phyloP scores from a whole-genome alignment of 768 basidiomycete species.

The Hirschioporus abietinus region DNA sequence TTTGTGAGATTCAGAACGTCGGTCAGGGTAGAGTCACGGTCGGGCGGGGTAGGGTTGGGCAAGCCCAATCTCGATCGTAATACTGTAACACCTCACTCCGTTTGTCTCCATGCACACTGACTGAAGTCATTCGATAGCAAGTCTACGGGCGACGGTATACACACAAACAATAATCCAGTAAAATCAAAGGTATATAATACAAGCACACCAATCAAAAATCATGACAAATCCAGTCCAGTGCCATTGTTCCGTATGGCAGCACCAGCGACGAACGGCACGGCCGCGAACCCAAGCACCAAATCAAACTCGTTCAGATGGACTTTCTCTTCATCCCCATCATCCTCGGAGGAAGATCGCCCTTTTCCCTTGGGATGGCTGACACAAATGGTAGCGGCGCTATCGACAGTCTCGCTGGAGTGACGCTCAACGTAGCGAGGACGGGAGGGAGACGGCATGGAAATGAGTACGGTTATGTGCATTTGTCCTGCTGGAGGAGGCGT shows the following conservation, averaged over 20 bases:
- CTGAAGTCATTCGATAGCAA: no score
- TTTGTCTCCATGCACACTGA: no score
- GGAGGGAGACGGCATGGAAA: conserved; percentile 34
- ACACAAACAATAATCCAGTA: not conserved
- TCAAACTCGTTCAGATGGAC: not conserved
- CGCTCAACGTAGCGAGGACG: not conserved
- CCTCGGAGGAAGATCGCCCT: not conserved
- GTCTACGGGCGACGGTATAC: no score
- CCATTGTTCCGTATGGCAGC: not conserved
- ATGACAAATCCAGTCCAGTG: not conserved
- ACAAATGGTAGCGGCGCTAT: not conserved
- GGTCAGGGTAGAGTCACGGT: no score
- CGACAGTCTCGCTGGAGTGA: not conserved
- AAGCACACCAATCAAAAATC: not conserved
- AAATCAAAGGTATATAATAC: not conserved
- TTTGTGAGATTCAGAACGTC: no score
- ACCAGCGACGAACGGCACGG: not conserved
- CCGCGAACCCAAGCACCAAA: not conserved
- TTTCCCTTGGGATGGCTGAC: not conserved
- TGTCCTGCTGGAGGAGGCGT: conserved; percentile 2
- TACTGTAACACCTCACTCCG: no score
- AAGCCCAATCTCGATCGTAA: no score
- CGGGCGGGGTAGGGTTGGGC: no score
- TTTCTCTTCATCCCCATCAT: not conserved
- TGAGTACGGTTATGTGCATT: conserved; percentile 34